Percentiles rank a stretch among this genome's conserved stretches.
These are phyloP conservation scores for Gentiana dahurica DNA, from an alignment of 257 asterid genomes.

Conservation along the genomic window DNA sequence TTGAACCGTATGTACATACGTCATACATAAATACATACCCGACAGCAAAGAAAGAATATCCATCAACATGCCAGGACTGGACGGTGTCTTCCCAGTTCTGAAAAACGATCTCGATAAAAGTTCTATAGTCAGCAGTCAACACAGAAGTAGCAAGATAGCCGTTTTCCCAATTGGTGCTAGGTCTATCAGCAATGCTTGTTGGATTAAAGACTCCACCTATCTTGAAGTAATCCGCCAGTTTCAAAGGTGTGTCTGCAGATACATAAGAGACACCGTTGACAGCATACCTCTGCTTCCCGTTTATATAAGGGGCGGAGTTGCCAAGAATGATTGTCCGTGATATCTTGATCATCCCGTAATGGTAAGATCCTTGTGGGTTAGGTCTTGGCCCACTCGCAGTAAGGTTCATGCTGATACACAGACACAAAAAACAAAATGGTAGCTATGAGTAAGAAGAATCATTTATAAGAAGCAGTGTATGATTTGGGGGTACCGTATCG, in stretches of 20 bases:
- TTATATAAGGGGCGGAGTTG: slow-evolving; percentile 73
- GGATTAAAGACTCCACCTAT: slow-evolving; percentile 68
- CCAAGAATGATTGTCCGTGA: slow-evolving; percentile 72
- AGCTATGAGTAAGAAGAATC: no score
- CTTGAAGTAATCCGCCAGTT: slow-evolving; percentile 78
- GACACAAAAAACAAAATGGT: slow-evolving; percentile 5
- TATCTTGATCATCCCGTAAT: slow-evolving; percentile 78
- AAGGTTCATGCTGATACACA: slow-evolving; percentile 53
- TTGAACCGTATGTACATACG: background rate
- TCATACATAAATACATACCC: slow-evolving; percentile 40
- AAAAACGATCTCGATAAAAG: slow-evolving; percentile 66
- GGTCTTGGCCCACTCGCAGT: slow-evolving; percentile 98
- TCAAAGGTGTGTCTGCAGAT: slow-evolving; percentile 69
- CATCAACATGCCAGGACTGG: slow-evolving; percentile 95
- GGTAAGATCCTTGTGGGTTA: slow-evolving; percentile 97
- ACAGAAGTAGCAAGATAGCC: slow-evolving; percentile 66
- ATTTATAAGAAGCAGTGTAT: no score
- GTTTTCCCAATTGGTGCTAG: slow-evolving; percentile 26
- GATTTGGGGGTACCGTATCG: slow-evolving; percentile 45
- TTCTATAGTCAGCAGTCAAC: slow-evolving; percentile 60
- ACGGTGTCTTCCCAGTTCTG: slow-evolving; percentile 75
- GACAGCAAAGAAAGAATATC: slow-evolving; percentile 76
- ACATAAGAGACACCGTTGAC: slow-evolving; percentile 72
- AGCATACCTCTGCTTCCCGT: slow-evolving; percentile 80
- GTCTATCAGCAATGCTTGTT: slow-evolving; percentile 61